Percentiles rank a stretch among this genome's conserved stretches.
Evolutionary conservation across 1,284 basidiomycete species (phyloP).

Genomic region (Sparassis latifolia): DNA sequence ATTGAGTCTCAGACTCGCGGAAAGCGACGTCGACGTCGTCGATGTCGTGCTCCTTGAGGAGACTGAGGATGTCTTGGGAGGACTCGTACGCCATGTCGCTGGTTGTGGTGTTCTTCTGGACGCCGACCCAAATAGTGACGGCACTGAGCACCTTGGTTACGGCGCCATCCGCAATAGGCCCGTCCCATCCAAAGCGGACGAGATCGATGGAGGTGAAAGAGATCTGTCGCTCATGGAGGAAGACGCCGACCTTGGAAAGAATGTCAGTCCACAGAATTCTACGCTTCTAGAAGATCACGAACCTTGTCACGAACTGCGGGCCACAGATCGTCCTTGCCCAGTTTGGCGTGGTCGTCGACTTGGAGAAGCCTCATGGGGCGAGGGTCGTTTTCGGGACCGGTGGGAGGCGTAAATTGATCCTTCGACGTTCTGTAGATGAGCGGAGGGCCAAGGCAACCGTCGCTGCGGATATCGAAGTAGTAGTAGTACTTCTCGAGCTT

Average conservation of each 20-base stretch:
- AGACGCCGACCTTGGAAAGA: constrained; percentile 10
- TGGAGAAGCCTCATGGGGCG: no score
- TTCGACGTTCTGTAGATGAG: no score
- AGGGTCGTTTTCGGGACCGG: no score
- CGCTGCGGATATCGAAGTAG: no score
- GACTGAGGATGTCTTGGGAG: constrained; percentile 2
- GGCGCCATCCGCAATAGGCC: background rate
- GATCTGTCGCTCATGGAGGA: constrained; percentile 8
- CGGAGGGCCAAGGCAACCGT: no score
- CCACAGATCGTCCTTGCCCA: no score
- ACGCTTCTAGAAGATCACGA: no score
- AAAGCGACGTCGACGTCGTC: constrained; percentile 26
- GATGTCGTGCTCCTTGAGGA: constrained; percentile 13
- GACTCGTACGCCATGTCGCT: constrained; percentile 4
- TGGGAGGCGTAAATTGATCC: no score
- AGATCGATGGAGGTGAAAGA: constrained; percentile 10
- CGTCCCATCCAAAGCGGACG: constrained; percentile 4
- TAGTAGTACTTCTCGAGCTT: no score
- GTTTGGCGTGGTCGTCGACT: no score
- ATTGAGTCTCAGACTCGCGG: constrained; percentile 23
- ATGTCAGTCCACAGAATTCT: background rate
- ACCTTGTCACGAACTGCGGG: no score
- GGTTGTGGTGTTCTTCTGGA: constrained; percentile 21
- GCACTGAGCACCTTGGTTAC: constrained; percentile 2
- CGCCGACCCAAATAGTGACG: constrained; percentile 24